Evolutionary conservation across 2,329 filamentous ascomycete genomes (phyloP), one percentile per base, ranked within the genome.

Genomic region (Gyromitra esculenta): DNA sequence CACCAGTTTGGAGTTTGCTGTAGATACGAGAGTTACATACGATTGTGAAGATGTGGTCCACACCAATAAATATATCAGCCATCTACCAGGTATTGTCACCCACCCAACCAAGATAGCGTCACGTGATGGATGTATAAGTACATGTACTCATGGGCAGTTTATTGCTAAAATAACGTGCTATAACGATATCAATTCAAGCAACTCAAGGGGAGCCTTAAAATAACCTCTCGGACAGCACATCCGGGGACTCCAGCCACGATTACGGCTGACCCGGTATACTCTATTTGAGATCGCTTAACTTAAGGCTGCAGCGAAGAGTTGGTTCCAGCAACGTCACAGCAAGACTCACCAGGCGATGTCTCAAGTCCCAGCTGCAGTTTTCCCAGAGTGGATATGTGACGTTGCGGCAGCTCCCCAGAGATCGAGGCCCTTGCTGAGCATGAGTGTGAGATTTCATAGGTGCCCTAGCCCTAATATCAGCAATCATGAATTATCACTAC

Each of bases 381-480:
- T 43, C 41, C 41, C 13, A 43, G 9, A 9, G 7, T 43, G 62
- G 60, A 64, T 64, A 25, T 31, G 41, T 18, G 62, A 48, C 25
- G 11, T 18, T 31, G 18, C 41, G 11, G n/a, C 31, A 13, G 43
- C 18, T 52, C n/a, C 54, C 41, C 64, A n/a, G n/a, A 67, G 50
- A 67, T 67, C 64, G 64, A 67, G 64, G 64, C 48, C 64, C 48
- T 57, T 57, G 64, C 64, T 67, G 43, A 45, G 43, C 15, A 1
- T 3, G 25, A 31, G 15, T 45, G 43, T 4, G 43, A 15, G 43
- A 9, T 45, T 15, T 5, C 3, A 2, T 45, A 13, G 15, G 1
- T 45, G 15, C 43, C 43, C 43, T 45, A 45, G 13, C 43, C 43
- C 43, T 45, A 45, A 15, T 15, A 45, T 15, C 43, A 43, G 9